Evolutionary conservation across 2,329 filamentous ascomycete genomes (phyloP).

Genomic region (Sphaerulina populicola): DNA sequence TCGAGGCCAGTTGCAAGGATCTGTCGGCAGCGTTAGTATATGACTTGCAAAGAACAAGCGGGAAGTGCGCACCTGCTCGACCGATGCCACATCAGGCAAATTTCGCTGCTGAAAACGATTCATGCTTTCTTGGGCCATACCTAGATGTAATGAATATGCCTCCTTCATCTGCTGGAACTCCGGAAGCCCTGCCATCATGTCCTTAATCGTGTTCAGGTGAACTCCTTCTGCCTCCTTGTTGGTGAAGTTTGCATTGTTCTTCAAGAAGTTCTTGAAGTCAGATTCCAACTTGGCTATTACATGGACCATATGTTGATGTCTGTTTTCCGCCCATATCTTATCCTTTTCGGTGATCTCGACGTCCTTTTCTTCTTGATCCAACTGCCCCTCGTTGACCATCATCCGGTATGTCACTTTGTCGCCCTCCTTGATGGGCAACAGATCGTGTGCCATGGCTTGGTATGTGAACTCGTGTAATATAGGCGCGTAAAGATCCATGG

Average conservation of each 20-base stretch:
- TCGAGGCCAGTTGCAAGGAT: conserved; percentile 84
- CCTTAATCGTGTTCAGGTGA: conserved; percentile 83
- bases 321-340: conserved; percentile 88
- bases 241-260: conserved; percentile 85
- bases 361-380: conserved; percentile 70
- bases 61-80: conserved; percentile 59
- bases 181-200: conserved; percentile 90
- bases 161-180: conserved; percentile 96
- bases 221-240: conserved; percentile 57
- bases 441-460: conserved; percentile 94
- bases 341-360: conserved; percentile 88
- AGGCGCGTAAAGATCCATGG: conserved; percentile 84
- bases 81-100: conserved; percentile 73
- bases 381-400: conserved; percentile 62
- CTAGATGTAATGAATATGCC: conserved; percentile 85
- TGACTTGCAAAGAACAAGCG: background rate
- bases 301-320: conserved; percentile 96
- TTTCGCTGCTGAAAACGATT: conserved; percentile 79
- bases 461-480: conserved; percentile 95
- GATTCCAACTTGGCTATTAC: conserved; percentile 87
- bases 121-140: conserved; percentile 97
- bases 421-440: conserved; percentile 77
- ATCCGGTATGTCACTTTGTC: conserved; percentile 85
- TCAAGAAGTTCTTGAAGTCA: conserved; percentile 86
- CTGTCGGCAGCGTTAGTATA: conserved; percentile 29